Evolutionary conservation across 306 rosid genomes (phyloP), one percentile per base, ranked within the genome.

Genomic region (Malus domestica): DNA sequence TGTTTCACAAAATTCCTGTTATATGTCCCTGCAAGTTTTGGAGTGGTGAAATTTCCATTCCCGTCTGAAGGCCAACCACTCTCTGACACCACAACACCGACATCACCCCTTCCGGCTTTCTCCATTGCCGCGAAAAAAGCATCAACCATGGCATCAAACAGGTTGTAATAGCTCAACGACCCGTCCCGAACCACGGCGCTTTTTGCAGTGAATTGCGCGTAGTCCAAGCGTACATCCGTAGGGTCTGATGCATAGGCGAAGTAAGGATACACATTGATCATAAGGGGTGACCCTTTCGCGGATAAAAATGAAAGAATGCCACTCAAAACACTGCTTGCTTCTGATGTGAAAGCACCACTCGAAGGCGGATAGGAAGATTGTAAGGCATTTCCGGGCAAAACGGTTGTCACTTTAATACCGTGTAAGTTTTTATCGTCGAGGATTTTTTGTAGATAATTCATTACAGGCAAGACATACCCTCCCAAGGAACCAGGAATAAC

Each of bases 21-120:
- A n/a, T 80, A 84, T 1, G 77, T 67, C 6, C 64, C 68, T 1
- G 86, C 87, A 19, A 82, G 45, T 3, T 19, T 18, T 7, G 30
- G 20, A 1, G 80, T 81, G 10, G 81, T 79, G 29, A 45, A 76
- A 42, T 52, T 2, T 1, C 77, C 85, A 35, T 74, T 65, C 1
- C 90, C 88, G 4, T 51, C 78, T 1, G 80, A 78, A 4, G 89
- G 88, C 90, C 88, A 86, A 0, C 90, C 88, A 13, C 73, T 81
- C 54, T 84, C 90, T 0, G 85, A 55, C 3, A 86, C 80, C 12
- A 55, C 87, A 25, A 86, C 8, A 1, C 10, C 2, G 20, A 85
- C 85, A 1, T 18, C 44, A 4, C 22, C 68, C 19, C 22, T 23
- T 18, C 42, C 68, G 0, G 67, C 25, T 32, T 32, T 64, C 45